Evolutionary conservation across 106 monocot genomes (phyloP), one percentile per base, ranked within the genome.

Genomic region (Allium sativum): DNA sequence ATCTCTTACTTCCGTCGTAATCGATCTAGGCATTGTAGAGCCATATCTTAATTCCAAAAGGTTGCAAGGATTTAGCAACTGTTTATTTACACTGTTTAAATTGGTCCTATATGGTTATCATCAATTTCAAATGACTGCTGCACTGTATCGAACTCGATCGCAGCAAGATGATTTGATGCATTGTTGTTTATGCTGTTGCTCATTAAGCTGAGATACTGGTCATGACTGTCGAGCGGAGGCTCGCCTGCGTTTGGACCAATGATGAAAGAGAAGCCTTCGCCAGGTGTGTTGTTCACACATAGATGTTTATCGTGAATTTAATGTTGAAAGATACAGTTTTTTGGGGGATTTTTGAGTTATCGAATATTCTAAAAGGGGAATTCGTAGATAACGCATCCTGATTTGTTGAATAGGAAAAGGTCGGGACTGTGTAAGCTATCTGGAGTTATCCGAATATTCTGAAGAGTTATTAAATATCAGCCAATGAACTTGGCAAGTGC

Each of bases 91-190:
- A 65, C 84, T 68, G 73, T 96, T 96, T 45, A 96, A 65, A 71
- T 96, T 45, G 65, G 77, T 17, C 79, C 95, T 20, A 96, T 57
- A 58, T 96, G 95, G 70, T 90, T 84, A 65, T 59, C 71, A 53
- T 87, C 81, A 7, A 72, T 81, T 16, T 96, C 95, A 70, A 82
- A 87, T 55, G 20, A 1, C 61, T 96, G 79, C 63, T 96, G 75
- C 10, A 80, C 78, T 10, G 80, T 84, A 59, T 88, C 95, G 7
- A 96, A 41, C 84, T 96, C 95, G 12, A 96, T 53, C 13, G 95
- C 95, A 18, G 84, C 66, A 59, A 96, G 22, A 3, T 76, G 44
- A 67, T 96, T 96, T 21, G 57, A 13, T 0, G 59, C 4, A 10
- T 53, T 6, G 22, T 87, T 82, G 50, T 96, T 73, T 20, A 47